Evolutionary conservation across 2,329 filamentous ascomycete genomes (phyloP).

Genomic region (Nigrospora osmanthi): DNA sequence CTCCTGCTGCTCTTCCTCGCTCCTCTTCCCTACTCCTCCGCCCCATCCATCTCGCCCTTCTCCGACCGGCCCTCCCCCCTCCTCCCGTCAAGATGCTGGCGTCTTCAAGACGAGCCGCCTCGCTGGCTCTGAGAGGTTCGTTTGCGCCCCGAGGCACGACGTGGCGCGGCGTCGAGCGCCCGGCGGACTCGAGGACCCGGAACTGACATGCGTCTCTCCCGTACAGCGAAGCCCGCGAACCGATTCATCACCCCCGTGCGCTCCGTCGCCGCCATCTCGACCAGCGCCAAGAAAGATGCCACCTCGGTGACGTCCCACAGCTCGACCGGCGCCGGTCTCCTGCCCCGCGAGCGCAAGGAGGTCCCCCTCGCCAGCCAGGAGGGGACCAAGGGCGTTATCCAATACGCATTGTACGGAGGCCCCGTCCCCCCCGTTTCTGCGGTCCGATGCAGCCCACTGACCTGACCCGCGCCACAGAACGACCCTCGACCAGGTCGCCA

Average conservation of each 20-base stretch:
- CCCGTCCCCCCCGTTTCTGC: neutral
- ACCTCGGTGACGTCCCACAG: conserved; percentile 46
- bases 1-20: neutral
- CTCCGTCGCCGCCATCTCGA: conserved; percentile 57
- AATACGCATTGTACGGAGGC: conserved; percentile 74
- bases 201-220: neutral
- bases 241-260: conserved; percentile 54
- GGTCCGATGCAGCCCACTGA: conserved; percentile 4
- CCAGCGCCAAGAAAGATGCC: conserved; percentile 56
- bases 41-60: too few relatives aligned
- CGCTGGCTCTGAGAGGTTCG: conserved; percentile 34
- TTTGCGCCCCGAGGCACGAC: neutral
- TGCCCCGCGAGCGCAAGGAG: conserved; percentile 54
- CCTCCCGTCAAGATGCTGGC: conserved; percentile 26
- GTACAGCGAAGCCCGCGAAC: conserved; percentile 57
- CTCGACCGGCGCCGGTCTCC: conserved; percentile 46
- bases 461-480: conserved; percentile 40
- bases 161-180: neutral
- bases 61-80: neutral
- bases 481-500: conserved; percentile 69
- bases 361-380: conserved; percentile 74
- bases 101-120: conserved; percentile 30
- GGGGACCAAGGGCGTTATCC: conserved; percentile 68
- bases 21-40: conserved; percentile 1
- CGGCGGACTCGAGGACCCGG: neutral